A percentile compares a stretch with the other conserved stretches of the same genome.
phyloP scores from a whole-genome alignment of 1,284 basidiomycete genomes.

The Apiotrichum brassicae region DNA sequence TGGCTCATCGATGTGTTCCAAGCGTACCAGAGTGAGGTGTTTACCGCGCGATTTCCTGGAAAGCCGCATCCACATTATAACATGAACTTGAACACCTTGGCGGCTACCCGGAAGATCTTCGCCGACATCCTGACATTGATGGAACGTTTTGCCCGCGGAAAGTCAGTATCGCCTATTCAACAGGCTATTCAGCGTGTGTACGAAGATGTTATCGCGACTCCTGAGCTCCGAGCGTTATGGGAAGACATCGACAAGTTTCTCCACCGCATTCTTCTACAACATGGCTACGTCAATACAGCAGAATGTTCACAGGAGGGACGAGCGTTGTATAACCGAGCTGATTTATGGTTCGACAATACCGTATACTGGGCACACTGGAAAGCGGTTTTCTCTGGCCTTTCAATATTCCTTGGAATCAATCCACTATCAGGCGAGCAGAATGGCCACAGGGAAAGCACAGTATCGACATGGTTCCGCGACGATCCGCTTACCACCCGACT shows the following conservation, averaged over 20 bases:
- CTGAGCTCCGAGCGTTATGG: neutral
- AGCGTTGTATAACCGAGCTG: neutral
- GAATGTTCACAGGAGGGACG: constrained; percentile 1
- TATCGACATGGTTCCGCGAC: constrained; percentile 1
- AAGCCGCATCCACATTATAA: neutral
- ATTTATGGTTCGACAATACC: constrained; percentile 5
- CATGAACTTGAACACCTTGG: neutral
- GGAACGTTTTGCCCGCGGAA: constrained; percentile 10
- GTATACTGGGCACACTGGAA: constrained; percentile 15
- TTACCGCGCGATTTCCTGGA: neutral
- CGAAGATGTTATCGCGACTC: constrained; percentile 1
- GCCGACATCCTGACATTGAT: constrained; percentile 3
- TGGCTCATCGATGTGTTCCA: constrained; percentile 16
- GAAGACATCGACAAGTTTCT: constrained; percentile 4
- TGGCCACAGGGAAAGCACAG: neutral
- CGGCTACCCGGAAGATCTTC: constrained; percentile 2
- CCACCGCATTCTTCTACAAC: constrained; percentile 4
- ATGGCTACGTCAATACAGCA: constrained; percentile 1
- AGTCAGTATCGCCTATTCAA: constrained; percentile 6
- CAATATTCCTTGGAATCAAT: constrained; percentile 4
- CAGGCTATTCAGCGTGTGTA: constrained; percentile 9
- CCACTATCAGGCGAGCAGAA: neutral
- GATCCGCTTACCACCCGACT: constrained; percentile 10
- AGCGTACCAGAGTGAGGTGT: constrained; percentile 9
- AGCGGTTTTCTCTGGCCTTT: neutral